Evolutionary conservation across 2,329 filamentous ascomycete genomes (phyloP), one percentile per base, ranked within the genome.

Genomic region (Fragosphaeria purpurea): DNA sequence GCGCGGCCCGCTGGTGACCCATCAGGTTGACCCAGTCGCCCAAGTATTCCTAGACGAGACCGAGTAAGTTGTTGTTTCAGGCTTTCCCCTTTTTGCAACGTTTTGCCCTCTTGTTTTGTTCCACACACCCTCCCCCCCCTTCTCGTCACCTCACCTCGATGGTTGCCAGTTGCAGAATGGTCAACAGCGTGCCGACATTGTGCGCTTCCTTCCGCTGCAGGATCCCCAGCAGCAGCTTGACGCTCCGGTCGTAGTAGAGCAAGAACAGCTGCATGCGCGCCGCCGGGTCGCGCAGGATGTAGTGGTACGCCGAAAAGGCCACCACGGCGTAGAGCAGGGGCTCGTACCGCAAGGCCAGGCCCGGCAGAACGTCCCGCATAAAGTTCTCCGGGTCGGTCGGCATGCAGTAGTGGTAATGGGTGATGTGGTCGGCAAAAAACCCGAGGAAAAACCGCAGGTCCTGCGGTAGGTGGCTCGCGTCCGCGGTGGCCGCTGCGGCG

Each of bases 21-120:
- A 93, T 84, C 12, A 97, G 73, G 60, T 94, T 96, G 48, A 94
- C 81, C 89, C 89, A 97, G 63, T 98, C 93, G 10, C 93, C 93
- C 44, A 97, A 75, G 60, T 89, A 94, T 68, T 97, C 93, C 88
- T 37, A 37, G 35, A 37, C 35, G 11, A 22, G 22, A 22, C 22
- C 35, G 11, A 7, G 7, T 37, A 37, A 7, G 35, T 37, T 11
- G 11, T 7, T 11, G 35, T 37, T 37, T 37, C 11, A 37, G 3
- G 3, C 35, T 37, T 37, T 37, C 35, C 35, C 35, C 11, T 95
- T 60, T 50, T 13, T 43, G 56, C 41, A 61, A 56, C 4, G 39
- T 37, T 37, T 37, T 37, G 2, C 22, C 22, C 22, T 22, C 3
- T 22, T 22, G 22, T 22, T 22, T 22, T 22, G 22, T 22, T 22